Conservation (phyloP, 805 yeast species). For the Saccharomycopsis selenospora region DNA sequence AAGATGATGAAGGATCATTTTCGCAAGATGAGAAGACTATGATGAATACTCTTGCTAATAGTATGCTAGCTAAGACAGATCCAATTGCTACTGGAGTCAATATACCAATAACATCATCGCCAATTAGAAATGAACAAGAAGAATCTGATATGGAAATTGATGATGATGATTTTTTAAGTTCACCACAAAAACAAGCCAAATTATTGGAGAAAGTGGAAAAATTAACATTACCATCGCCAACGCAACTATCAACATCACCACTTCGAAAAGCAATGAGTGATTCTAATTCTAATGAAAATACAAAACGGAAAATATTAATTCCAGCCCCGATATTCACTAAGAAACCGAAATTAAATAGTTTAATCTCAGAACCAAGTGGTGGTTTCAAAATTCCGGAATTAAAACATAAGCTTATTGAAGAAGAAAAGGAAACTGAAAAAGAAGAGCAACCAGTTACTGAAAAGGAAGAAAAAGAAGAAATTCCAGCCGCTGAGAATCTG, state of each 20-base stretch:
- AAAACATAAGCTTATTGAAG: neutral
- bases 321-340: slow-evolving; percentile 1
- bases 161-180: neutral
- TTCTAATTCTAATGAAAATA: neutral
- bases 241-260: slow-evolving; percentile 15
- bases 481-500: neutral
- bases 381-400: neutral
- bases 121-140: slow-evolving; percentile 3
- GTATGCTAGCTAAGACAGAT: slow-evolving; percentile 10
- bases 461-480: slow-evolving; percentile 11
- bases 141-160: neutral
- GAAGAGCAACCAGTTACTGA: slow-evolving; percentile 21
- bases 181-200: slow-evolving; percentile 1
- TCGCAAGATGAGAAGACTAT: slow-evolving; percentile 19
- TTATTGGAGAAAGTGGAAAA: slow-evolving; percentile 3
- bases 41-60: slow-evolving; percentile 17
- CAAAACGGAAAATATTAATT: neutral
- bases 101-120: slow-evolving; percentile 20
- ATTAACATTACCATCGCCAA: slow-evolving; percentile 13
- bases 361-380: neutral
- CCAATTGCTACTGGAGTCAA: slow-evolving; percentile 1
- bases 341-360: neutral
- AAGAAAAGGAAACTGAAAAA: neutral
- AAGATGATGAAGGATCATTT: slow-evolving; percentile 17
- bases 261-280: slow-evolving; percentile 13